Percentiles rank a stretch among this genome's conserved stretches.
These are phyloP conservation scores for Colletotrichum sp. DNA, from an alignment of 2,329 filamentous ascomycete species.

Conservation along the genomic window DNA sequence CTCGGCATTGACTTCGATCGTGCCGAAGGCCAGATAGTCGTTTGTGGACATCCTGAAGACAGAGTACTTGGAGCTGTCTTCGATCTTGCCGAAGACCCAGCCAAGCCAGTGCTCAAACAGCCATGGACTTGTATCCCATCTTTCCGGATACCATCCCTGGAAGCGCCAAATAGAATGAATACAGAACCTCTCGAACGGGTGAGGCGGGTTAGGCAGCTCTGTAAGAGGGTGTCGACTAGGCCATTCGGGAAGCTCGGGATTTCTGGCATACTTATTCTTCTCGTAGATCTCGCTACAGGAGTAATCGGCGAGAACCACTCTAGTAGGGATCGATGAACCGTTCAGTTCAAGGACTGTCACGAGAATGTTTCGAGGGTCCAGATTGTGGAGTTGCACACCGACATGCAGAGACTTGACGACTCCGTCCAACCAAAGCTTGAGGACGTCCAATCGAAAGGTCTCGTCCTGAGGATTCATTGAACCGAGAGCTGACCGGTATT, in stretches of 20 bases:
- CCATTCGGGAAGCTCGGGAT: not conserved
- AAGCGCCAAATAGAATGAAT: too few species aligned
- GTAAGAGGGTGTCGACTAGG: not conserved
- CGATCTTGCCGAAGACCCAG: too few species aligned
- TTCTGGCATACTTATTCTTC: not conserved
- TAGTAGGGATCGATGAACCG: not conserved
- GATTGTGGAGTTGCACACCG: not conserved
- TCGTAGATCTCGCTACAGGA: not conserved
- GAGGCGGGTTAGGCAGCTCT: not conserved
- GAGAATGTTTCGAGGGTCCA: accelerated
- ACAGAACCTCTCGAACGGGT: not conserved
- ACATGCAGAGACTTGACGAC: not conserved
- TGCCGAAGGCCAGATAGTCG: too few species aligned
- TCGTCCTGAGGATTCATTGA: not conserved
- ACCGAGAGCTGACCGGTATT: not conserved
- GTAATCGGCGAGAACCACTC: not conserved
- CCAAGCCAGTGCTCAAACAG: too few species aligned
- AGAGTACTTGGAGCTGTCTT: too few species aligned
- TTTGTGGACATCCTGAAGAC: too few species aligned
- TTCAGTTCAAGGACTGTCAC: not conserved
- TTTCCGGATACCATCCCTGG: too few species aligned
- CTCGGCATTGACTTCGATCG: too few species aligned
- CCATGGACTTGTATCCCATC: too few species aligned
- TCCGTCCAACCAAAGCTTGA: not conserved
- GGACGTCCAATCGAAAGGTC: not conserved